Evolutionary conservation across 2,329 filamentous ascomycete species (phyloP).

Genomic region (Aspergillus tanneri): DNA sequence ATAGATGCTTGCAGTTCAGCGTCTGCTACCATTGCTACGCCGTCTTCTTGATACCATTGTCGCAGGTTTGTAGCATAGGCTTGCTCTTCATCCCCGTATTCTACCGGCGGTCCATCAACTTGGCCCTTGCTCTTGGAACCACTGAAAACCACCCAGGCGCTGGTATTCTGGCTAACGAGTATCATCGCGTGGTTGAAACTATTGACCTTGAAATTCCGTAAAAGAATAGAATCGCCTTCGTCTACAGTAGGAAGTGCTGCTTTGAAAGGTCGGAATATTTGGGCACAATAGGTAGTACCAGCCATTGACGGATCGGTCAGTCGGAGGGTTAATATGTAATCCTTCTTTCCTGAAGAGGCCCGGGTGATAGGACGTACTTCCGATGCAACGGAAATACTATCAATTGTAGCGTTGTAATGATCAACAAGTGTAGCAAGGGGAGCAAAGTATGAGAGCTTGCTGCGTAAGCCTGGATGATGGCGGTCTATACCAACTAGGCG

Average conservation of each 20-base stretch:
- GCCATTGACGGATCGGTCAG: conserved; percentile 47
- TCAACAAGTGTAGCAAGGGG: conserved; percentile 45
- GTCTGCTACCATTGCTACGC: conserved; percentile 37
- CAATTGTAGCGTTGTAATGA: conserved; percentile 41
- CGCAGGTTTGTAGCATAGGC: conserved; percentile 36
- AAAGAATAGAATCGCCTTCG: conserved; percentile 45
- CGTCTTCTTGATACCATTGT: conserved; percentile 43
- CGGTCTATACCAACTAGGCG: conserved; percentile 22
- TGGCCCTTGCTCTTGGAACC: conserved; percentile 27
- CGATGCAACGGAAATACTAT: conserved; percentile 45
- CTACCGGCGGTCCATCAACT: conserved; percentile 41
- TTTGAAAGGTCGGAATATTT: conserved; percentile 45
- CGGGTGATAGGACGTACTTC: conserved; percentile 32
- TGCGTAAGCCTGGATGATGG: conserved; percentile 39
- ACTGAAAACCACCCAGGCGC: conserved; percentile 50
- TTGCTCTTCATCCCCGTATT: conserved; percentile 40
- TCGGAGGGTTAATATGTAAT: conserved; percentile 43
- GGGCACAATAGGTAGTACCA: conserved; percentile 38
- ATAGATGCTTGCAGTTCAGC: conserved; percentile 38
- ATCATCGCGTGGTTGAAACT: conserved; percentile 41
- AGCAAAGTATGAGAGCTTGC: conserved; percentile 44
- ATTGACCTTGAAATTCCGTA: conserved; percentile 49
- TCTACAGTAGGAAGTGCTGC: conserved; percentile 38
- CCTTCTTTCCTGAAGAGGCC: conserved; percentile 39
- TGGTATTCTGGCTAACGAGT: conserved; percentile 43